Evolutionary conservation across 2,329 filamentous ascomycete genomes (phyloP).

Genomic region (Berkeleyomyces basicola): DNA sequence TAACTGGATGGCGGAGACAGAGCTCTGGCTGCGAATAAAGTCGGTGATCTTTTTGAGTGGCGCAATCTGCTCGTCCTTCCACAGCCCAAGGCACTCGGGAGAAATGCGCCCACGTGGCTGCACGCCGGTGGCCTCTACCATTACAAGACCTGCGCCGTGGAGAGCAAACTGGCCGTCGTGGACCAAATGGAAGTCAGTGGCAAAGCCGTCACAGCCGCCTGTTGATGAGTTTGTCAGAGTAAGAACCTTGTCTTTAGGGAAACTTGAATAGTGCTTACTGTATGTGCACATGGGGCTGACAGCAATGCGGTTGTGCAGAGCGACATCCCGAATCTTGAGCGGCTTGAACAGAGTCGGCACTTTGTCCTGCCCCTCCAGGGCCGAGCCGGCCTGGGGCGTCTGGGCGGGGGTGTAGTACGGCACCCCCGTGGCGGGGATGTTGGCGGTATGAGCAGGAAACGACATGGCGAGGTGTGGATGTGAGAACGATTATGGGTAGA

Average conservation of each 20-base stretch:
- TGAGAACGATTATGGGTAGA: neutral
- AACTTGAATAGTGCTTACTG: conserved; percentile 6
- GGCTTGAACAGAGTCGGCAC: conserved; percentile 40
- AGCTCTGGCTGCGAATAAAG: conserved; percentile 62
- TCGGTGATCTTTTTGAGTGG: conserved; percentile 55
- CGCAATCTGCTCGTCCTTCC: conserved; percentile 68
- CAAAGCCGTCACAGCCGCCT: conserved; percentile 43
- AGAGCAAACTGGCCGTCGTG: conserved; percentile 66
- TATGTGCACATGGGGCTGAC: conserved; percentile 43
- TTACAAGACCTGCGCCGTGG: conserved; percentile 55
- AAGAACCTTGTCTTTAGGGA: too few species aligned
- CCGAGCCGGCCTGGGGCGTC: conserved; percentile 32
- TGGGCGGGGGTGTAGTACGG: conserved; percentile 40
- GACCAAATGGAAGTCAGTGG: conserved; percentile 66
- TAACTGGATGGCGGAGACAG: conserved; percentile 65
- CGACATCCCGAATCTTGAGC: conserved; percentile 35
- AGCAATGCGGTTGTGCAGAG: conserved; percentile 39
- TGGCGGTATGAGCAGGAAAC: neutral
- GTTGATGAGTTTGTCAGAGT: conserved; percentile 17
- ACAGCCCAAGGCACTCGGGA: conserved; percentile 63
- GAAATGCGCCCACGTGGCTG: conserved; percentile 65
- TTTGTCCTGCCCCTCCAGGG: conserved; percentile 17
- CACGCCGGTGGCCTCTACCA: conserved; percentile 67
- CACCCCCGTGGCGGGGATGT: conserved; percentile 24
- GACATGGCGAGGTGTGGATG: neutral